These are phyloP conservation scores for Mycena galericulata DNA, from an alignment of 768 basidiomycete species.

Conservation along the genomic window DNA sequence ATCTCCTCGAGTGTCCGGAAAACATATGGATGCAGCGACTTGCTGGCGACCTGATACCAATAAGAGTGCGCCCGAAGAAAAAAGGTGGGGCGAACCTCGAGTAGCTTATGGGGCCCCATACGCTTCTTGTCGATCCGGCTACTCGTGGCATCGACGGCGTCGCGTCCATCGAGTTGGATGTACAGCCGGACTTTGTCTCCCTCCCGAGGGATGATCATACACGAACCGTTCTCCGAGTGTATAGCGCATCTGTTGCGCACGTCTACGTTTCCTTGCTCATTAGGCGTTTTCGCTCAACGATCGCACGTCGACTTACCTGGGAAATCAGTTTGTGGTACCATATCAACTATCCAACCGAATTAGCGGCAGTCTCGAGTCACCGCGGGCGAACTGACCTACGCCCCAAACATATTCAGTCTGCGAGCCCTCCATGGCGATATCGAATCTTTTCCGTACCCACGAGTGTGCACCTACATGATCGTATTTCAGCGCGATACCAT, in stretches of 20 bases:
- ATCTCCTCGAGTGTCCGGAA: conserved; percentile 61
- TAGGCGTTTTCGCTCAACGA: too few relatives aligned
- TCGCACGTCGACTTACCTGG: too few relatives aligned
- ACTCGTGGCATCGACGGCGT: conserved; percentile 55
- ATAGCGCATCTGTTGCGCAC: conserved; percentile 73
- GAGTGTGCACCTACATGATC: conserved; percentile 80
- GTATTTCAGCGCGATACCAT: not conserved
- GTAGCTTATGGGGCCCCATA: conserved; percentile 61
- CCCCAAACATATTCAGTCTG: conserved; percentile 87
- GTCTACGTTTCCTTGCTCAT: too few relatives aligned
- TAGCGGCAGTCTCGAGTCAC: not conserved
- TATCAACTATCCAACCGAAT: conserved; percentile 56
- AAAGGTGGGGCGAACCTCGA: conserved; percentile 55
- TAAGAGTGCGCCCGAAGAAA: not conserved
- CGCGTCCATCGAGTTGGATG: conserved; percentile 69
- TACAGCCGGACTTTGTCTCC: conserved; percentile 77
- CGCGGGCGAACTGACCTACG: conserved; percentile 48
- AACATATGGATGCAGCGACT: conserved; percentile 67
- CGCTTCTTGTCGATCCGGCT: conserved; percentile 67
- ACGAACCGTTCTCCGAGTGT: conserved; percentile 77
- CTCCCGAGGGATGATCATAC: conserved; percentile 83
- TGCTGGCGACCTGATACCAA: conserved; percentile 61
- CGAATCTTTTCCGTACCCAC: conserved; percentile 79
- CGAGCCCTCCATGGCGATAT: conserved; percentile 82
- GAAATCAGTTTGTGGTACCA: conserved; percentile 77